Percentiles rank a stretch among this genome's conserved stretches.
Evolutionary conservation across 345 rosid species (phyloP).

Genomic region (Camelina neglecta): DNA sequence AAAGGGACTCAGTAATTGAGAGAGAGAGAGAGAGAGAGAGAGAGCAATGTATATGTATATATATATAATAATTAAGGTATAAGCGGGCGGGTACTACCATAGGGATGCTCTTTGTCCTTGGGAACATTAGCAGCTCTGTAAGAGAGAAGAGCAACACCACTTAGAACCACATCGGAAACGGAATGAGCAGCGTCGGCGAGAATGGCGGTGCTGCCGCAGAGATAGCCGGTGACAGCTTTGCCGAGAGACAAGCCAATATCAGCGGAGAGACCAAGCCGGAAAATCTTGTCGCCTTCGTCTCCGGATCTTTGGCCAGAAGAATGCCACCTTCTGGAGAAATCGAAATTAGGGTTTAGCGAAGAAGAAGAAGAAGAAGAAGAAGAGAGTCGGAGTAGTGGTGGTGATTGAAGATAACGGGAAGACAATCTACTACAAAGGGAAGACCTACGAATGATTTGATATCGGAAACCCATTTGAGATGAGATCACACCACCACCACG

Average conservation of each 20-base stretch:
- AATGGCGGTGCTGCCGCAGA: constrained; percentile 50
- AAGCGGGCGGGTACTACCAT: constrained; percentile 47
- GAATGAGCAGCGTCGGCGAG: constrained; percentile 53
- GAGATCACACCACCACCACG: not conserved
- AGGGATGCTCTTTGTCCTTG: constrained; percentile 91
- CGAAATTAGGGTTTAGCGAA: constrained; percentile 35
- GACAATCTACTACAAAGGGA: constrained; percentile 45
- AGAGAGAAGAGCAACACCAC: constrained; percentile 82
- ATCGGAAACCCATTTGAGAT: constrained; percentile 55
- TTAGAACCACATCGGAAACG: constrained; percentile 65
- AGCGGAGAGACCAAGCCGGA: constrained; percentile 72
- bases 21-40: not conserved
- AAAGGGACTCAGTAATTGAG: too few species aligned
- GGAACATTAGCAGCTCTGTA: constrained; percentile 89
- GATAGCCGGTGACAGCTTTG: constrained; percentile 47
- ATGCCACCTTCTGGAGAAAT: constrained; percentile 69
- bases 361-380: constrained; percentile 39
- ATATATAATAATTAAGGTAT: not conserved
- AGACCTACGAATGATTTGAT: constrained; percentile 46
- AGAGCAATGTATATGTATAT: not conserved
- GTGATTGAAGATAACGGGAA: constrained; percentile 20
- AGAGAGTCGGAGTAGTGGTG: constrained; percentile 36
- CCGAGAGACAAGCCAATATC: constrained; percentile 45
- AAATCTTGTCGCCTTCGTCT: constrained; percentile 66
- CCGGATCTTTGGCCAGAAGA: constrained; percentile 51